These are phyloP conservation scores for Hypoxylon rubiginosum DNA, from an alignment of 2,329 filamentous ascomycete species.

Conservation along the genomic window DNA sequence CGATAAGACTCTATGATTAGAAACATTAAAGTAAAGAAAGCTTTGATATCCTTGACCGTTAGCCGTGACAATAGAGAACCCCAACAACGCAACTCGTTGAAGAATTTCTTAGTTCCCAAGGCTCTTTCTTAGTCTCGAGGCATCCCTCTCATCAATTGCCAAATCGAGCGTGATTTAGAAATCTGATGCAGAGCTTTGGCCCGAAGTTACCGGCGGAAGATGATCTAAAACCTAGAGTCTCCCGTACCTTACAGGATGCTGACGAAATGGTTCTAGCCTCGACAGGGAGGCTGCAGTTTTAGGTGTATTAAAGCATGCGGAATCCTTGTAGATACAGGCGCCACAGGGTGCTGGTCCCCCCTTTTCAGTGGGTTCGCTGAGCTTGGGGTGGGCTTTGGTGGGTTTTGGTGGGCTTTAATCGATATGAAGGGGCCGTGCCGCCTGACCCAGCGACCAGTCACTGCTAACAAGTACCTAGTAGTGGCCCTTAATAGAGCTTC, in stretches of 20 bases:
- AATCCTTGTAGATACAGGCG: slow-evolving; percentile 36
- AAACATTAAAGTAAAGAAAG: too few species aligned
- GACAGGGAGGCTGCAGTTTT: slow-evolving; percentile 31
- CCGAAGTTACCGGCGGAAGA: background rate
- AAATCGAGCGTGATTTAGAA: slow-evolving; percentile 1
- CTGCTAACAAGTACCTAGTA: background rate
- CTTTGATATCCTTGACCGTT: background rate
- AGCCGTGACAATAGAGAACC: background rate
- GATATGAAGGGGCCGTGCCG: slow-evolving; percentile 33
- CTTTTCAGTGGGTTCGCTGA: slow-evolving; percentile 7
- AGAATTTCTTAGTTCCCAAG: background rate
- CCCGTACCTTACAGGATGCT: slow-evolving; percentile 35
- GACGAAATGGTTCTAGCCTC: slow-evolving; percentile 32
- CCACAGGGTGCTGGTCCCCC: slow-evolving; percentile 16
- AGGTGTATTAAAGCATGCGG: slow-evolving; percentile 33
- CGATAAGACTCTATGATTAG: too few species aligned
- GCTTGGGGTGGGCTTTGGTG: background rate
- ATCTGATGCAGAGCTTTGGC: slow-evolving; percentile 5
- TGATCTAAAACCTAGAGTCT: slow-evolving; percentile 14
- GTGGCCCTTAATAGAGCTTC: slow-evolving; percentile 1
- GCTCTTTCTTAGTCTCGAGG: background rate
- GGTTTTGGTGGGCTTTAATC: slow-evolving; percentile 19
- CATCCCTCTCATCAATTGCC: background rate
- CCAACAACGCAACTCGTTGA: background rate
- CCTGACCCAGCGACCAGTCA: slow-evolving; percentile 20